A percentile compares a stretch with the other conserved stretches of the same genome.
These are phyloP conservation scores for Neonectria ditissima DNA, from an alignment of 2,329 filamentous ascomycete species.

Conservation along the genomic window DNA sequence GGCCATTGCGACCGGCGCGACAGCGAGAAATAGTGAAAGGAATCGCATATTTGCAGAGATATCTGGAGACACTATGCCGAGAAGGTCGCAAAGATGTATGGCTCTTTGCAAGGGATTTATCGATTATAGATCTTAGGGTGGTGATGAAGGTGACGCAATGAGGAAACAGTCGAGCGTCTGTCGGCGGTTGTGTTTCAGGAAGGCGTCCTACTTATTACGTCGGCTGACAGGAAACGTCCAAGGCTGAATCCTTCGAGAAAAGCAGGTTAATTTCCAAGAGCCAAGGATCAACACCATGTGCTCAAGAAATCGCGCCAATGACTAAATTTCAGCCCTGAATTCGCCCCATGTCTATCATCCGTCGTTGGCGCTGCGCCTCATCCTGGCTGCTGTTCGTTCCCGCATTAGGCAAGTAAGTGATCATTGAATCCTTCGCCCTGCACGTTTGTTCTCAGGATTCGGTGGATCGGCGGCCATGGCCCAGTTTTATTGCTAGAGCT, in stretches of 20 bases:
- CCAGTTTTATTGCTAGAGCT: too few species aligned
- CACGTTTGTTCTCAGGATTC: neutral
- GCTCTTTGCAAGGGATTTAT: neutral
- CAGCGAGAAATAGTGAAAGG: neutral
- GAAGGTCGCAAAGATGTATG: neutral
- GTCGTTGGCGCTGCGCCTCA: neutral
- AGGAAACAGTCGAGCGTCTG: neutral
- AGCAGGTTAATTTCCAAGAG: neutral
- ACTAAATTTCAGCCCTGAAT: neutral
- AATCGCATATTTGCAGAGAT: neutral
- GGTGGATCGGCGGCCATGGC: neutral
- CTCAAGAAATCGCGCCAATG: neutral
- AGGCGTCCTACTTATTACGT: neutral
- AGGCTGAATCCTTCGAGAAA: neutral
- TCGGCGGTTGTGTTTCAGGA: neutral
- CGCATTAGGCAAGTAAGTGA: neutral
- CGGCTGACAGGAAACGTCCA: neutral
- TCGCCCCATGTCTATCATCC: neutral
- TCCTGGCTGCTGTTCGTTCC: neutral
- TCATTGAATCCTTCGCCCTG: neutral
- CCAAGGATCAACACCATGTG: neutral
- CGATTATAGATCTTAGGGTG: neutral
- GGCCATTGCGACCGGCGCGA: neutral
- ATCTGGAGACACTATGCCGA: neutral
- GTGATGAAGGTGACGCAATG: neutral